A percentile compares a stretch with the other conserved stretches of the same genome.
Conservation (phyloP, 2,329 filamentous ascomycete genomes). For the Kalaharituber pfeilii region DNA sequence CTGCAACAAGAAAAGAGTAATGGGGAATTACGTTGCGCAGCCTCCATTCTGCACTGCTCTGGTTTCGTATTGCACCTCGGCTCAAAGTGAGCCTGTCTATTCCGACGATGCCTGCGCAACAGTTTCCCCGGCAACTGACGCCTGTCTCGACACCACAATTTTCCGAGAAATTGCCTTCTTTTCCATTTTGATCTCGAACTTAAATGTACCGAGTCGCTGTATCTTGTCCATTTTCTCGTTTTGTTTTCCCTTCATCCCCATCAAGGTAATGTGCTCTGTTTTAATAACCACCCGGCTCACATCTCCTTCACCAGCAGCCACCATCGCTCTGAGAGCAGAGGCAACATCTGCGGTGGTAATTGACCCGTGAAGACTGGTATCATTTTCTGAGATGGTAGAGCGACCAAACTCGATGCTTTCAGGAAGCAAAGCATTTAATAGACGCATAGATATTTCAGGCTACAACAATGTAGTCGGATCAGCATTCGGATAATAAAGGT, state of each 20-base stretch:
- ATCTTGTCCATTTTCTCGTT: conserved; percentile 29
- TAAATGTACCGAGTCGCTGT: conserved; percentile 37
- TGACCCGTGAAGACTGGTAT: conserved; percentile 31
- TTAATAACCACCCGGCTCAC: conserved; percentile 34
- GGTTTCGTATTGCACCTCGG: too few relatives aligned
- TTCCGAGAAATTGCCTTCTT: conserved; percentile 29
- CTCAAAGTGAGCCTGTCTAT: not conserved
- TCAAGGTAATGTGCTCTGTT: conserved; percentile 36
- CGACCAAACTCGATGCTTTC: conserved; percentile 33
- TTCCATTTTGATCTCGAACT: conserved; percentile 36
- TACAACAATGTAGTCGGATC: conserved; percentile 4
- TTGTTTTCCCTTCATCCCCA: conserved; percentile 24
- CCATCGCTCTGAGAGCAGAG: conserved; percentile 31
- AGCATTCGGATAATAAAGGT: not conserved
- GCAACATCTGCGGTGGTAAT: conserved; percentile 38
- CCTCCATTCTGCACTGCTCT: too few relatives aligned
- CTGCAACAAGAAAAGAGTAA: too few relatives aligned
- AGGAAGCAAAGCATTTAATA: conserved; percentile 34
- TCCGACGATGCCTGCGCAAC: not conserved
- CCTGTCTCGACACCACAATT: conserved; percentile 30
- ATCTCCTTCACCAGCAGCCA: conserved; percentile 35
- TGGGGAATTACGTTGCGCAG: too few relatives aligned
- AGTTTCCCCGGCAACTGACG: conserved; percentile 12
- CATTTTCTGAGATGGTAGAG: conserved; percentile 28
- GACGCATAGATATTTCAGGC: not conserved